Percentiles rank a stretch among this genome's conserved stretches.
Conservation (phyloP, 1,284 basidiomycete genomes). For the Neolentinus lepideus region DNA sequence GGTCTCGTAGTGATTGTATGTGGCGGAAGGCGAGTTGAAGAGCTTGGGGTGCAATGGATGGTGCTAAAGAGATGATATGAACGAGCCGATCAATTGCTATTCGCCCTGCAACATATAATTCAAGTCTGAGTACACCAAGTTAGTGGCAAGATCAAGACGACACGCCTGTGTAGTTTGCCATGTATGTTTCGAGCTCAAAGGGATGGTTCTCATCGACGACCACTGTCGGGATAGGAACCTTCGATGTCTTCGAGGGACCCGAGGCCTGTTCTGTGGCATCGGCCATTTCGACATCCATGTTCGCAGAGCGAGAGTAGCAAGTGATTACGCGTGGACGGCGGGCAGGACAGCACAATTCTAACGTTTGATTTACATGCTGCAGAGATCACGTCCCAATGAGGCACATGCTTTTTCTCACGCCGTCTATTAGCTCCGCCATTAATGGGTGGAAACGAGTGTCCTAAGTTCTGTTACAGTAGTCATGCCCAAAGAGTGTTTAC, state of each 20-base stretch:
- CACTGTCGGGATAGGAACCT: constrained; percentile 16
- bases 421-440: no score
- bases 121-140: not conserved
- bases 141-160: constrained; percentile 17
- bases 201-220: constrained; percentile 68
- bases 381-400: no score
- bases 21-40: constrained; percentile 55
- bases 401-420: no score
- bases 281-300: constrained; percentile 1
- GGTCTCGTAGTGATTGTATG: constrained; percentile 56
- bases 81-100: constrained; percentile 63
- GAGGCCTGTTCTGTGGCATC: constrained; percentile 4
- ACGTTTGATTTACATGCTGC: no score
- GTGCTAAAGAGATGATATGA: constrained; percentile 56
- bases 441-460: no score
- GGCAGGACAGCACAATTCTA: no score
- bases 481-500: no score
- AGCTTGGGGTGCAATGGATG: constrained; percentile 61
- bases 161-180: constrained; percentile 50
- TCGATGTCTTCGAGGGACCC: constrained; percentile 2
- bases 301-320: not conserved
- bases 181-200: constrained; percentile 71
- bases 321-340: no score
- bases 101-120: constrained; percentile 39
- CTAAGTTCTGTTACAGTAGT: no score